Conservation (phyloP, 352 stramenopile species). For the Pythium dissotocum region DNA sequence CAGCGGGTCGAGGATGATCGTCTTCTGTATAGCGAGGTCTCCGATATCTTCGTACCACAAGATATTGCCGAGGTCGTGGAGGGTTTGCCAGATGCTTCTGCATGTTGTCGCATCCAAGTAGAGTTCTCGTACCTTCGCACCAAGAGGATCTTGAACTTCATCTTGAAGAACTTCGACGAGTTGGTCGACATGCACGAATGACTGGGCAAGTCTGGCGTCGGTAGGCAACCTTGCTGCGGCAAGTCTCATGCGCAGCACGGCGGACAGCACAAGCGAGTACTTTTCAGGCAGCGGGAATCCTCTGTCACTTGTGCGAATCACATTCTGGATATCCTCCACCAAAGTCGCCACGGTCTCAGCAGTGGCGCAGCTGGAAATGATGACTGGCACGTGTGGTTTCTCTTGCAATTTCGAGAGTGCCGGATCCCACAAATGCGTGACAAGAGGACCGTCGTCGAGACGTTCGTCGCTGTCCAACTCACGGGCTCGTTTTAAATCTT, state of each 20-base stretch:
- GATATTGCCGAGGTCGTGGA: conserved; percentile 22
- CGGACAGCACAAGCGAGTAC: conserved; percentile 3
- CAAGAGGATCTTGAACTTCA: not conserved
- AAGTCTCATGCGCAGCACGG: not conserved
- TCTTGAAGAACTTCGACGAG: not conserved
- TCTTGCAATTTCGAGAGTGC: too few species aligned
- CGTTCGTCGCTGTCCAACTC: too few species aligned
- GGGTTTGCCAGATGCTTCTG: not conserved
- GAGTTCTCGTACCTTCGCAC: not conserved
- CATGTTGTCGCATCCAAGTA: not conserved
- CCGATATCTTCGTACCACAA: conserved; percentile 17
- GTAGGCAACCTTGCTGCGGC: not conserved
- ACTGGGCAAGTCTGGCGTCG: not conserved
- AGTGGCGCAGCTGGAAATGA: conserved; percentile 1
- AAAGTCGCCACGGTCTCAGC: not conserved
- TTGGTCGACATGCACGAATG: not conserved
- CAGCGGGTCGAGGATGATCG: conserved; percentile 8
- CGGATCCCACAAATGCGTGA: too few species aligned
- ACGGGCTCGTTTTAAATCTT: not conserved
- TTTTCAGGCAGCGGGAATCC: conserved; percentile 12
- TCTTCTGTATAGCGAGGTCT: not conserved
- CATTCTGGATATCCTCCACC: not conserved
- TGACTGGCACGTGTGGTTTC: not conserved
- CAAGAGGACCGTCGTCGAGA: too few species aligned
- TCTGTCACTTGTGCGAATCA: not conserved